Evolutionary conservation across 192 early-diverging fungal species (phyloP), one percentile per base, ranked within the genome.

Genomic region (Pilaira anomala): DNA sequence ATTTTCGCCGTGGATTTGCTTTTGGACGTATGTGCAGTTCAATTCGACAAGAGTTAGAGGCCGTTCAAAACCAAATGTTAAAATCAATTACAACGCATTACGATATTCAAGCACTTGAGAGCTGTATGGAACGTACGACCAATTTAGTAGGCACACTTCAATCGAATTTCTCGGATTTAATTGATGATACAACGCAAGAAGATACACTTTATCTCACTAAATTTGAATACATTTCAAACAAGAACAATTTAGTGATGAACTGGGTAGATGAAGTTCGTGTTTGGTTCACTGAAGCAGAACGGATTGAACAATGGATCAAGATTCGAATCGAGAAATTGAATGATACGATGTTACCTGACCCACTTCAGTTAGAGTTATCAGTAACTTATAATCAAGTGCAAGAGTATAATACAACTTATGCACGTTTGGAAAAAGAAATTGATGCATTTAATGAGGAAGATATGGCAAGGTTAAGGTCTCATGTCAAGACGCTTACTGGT

Each of bases 401-500:
- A n/a, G 36, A 69, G 19, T 60, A 67, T 26, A 71, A 73, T 41
- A 25, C 62, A 3, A 60, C 62, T 7, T 63, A 76, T 48, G 50
- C 65, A 14, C 62, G 65, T 28, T 44, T 79, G 41, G 74, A 72
- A 58, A 52, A 54, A 22, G 75, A 76, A 6, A 63, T 76, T 3
- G 77, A 76, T 40, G 48, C 53, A 13, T 79, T 79, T 64, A 62
- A 79, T 39, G 30, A 61, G n/a, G 71, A 70, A 41, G 77, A 76
- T 53, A 76, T 79, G 65, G 56, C 77, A 12, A 68, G 77, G 22
- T 40, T 79, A 0, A 64, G 77, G 22, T 59, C 71, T 46, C 77
- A 79, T 59, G 77, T 76, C 16, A 79, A 76, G 48, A 64, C 52
- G 24, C 65, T 76, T 24, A 73, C 75, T 19, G 74, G 74, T n/a